Conservation (phyloP, 495 filamentous ascomycete genomes). For the Aspergillus panamensis region DNA sequence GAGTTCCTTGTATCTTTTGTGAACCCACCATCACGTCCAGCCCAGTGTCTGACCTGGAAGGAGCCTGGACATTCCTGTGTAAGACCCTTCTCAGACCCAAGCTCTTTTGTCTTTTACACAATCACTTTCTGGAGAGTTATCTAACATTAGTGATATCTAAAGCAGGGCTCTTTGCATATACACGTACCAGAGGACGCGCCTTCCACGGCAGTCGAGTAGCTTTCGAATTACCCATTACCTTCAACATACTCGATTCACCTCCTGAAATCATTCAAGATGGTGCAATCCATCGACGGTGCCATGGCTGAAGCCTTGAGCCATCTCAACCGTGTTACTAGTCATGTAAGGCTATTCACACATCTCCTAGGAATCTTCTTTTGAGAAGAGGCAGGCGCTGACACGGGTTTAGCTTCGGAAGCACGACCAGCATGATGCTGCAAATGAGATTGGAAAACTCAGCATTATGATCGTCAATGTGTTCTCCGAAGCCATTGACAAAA, state of each 20-base stretch:
- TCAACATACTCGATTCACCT: neutral
- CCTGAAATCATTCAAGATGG: conserved; percentile 11
- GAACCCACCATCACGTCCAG: neutral
- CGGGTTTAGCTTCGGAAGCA: conserved; percentile 24
- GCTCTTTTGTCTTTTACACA: neutral
- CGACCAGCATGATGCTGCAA: conserved; percentile 23
- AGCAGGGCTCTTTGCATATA: neutral
- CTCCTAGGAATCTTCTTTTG: neutral
- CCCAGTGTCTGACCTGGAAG: neutral
- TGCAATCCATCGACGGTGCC: conserved; percentile 16
- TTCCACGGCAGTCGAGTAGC: neutral
- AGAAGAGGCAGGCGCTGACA: conserved; percentile 4
- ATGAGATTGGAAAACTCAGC: conserved; percentile 30
- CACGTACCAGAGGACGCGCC: neutral
- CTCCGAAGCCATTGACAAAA: conserved; percentile 17
- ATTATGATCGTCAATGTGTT: conserved; percentile 24
- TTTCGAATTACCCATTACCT: neutral
- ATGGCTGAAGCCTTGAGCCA: conserved; percentile 27
- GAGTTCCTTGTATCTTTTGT: neutral
- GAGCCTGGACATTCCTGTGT: neutral
- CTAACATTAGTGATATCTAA: neutral
- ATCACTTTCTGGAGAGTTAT: neutral
- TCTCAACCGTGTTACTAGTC: conserved; percentile 20
- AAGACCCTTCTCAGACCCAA: neutral
- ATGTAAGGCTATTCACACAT: conserved; percentile 17